Conservation (phyloP, 345 rosid genomes). For the Salix exigua region DNA sequence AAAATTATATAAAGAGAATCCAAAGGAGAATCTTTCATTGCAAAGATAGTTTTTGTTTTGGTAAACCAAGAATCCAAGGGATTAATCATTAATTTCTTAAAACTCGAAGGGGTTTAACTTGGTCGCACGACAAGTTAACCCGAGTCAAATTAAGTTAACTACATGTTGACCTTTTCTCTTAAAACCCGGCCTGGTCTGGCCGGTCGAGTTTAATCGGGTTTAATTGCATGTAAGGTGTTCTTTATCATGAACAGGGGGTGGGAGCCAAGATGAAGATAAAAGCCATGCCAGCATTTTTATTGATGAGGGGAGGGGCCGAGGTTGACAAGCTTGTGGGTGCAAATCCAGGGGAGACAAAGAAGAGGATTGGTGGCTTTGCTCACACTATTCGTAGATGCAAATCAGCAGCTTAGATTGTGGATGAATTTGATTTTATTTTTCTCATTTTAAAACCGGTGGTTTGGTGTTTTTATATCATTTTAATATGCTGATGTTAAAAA, state of each 20-base stretch:
- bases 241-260: conserved; percentile 6
- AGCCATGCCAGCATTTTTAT: conserved; percentile 50
- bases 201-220: too few species aligned
- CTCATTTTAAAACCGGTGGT: too few species aligned
- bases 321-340: conserved; percentile 49
- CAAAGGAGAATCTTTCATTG: background rate
- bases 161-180: too few species aligned
- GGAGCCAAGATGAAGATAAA: conserved; percentile 42
- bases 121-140: too few species aligned
- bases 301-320: conserved; percentile 33
- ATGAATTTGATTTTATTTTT: too few species aligned
- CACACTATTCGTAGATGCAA: background rate
- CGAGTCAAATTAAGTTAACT: too few species aligned
- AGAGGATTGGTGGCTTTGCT: conserved; percentile 21
- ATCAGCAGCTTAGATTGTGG: background rate
- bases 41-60: background rate
- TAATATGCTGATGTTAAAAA: too few species aligned
- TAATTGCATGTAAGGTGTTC: background rate
- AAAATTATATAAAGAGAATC: background rate
- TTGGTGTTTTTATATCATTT: too few species aligned
- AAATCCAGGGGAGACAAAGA: conserved; percentile 32
- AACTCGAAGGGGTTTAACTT: too few species aligned
- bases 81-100: too few species aligned
- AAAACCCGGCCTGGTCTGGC: too few species aligned
- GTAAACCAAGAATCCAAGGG: too few species aligned